phyloP scores from a whole-genome alignment of 108 stramenopile genomes.

The Pseudonitzschia pungens region DNA sequence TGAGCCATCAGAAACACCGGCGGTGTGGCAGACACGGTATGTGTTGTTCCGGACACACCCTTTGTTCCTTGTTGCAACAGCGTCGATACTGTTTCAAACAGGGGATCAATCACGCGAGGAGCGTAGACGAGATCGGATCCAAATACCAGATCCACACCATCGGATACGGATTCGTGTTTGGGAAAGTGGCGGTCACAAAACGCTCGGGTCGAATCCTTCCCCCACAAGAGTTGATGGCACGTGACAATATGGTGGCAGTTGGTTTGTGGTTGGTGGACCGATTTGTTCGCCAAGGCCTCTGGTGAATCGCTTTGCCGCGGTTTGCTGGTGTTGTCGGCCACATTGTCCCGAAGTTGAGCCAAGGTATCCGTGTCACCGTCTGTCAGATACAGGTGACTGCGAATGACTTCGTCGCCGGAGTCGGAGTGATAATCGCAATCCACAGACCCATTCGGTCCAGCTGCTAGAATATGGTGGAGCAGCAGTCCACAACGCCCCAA shows the following conservation, averaged over 20 bases:
- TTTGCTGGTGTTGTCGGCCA: conserved; percentile 34
- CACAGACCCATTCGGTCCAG: background rate
- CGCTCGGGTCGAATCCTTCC: conserved; percentile 13
- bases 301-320: background rate
- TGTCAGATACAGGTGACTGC: conserved; percentile 41
- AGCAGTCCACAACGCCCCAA: conserved; percentile 67
- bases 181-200: conserved; percentile 8
- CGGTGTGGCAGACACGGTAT: background rate
- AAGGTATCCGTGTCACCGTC: conserved; percentile 70
- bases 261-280: background rate
- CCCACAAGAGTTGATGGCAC: conserved; percentile 33
- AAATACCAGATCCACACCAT: conserved; percentile 43
- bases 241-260: background rate
- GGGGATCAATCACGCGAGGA: conserved; percentile 46
- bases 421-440: background rate
- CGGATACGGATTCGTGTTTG: background rate
- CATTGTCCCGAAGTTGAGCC: conserved; percentile 44
- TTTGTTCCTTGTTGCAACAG: conserved; percentile 25
- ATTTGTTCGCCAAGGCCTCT: background rate
- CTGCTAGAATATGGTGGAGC: conserved; percentile 33
- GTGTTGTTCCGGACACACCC: background rate
- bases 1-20: conserved; percentile 25
- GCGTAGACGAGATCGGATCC: conserved; percentile 71
- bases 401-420: background rate
- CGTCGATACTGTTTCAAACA: conserved; percentile 58